phyloP scores from a whole-genome alignment of 495 filamentous ascomycete genomes.

The Lepidopterella palustris region DNA sequence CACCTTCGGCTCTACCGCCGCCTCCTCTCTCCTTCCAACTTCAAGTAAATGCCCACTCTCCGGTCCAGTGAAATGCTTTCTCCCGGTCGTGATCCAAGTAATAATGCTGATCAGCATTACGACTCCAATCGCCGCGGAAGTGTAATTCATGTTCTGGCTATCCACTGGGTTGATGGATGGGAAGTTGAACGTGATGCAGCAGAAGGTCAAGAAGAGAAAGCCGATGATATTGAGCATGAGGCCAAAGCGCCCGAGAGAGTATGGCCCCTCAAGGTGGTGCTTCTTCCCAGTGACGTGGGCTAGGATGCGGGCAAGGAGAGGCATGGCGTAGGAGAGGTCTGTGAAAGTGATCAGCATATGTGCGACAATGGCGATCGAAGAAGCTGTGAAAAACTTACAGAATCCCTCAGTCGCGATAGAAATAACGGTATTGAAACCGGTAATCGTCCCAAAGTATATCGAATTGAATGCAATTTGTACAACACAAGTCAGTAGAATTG shows the following conservation, averaged over 20 bases:
- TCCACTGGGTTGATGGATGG: conserved; percentile 46
- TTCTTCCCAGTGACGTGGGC: conserved; percentile 43
- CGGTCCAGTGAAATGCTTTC: conserved; percentile 49
- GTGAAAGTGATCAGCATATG: not conserved
- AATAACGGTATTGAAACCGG: conserved; percentile 53
- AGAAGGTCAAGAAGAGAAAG: conserved; percentile 49
- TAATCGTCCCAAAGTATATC: conserved; percentile 53
- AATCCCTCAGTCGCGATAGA: conserved; percentile 53
- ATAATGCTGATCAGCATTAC: conserved; percentile 46
- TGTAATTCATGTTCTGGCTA: conserved; percentile 54
- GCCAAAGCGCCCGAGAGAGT: conserved; percentile 39
- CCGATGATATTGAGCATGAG: conserved; percentile 44
- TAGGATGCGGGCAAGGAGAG: conserved; percentile 47
- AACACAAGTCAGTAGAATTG: conserved; percentile 43
- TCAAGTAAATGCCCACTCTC: conserved; percentile 18
- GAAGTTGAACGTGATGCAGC: conserved; percentile 54
- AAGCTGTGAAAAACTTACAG: conserved; percentile 38
- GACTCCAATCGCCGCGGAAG: conserved; percentile 49
- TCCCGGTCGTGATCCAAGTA: conserved; percentile 49
- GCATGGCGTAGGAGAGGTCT: conserved; percentile 55
- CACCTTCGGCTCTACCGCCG: conserved; percentile 15
- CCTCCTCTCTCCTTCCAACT: conserved; percentile 11
- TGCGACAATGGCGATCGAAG: not conserved
- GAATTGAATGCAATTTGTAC: conserved; percentile 52
- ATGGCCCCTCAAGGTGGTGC: conserved; percentile 36